Evolutionary conservation across 768 basidiomycete species (phyloP).

Genomic region (Auriscalpium microsporum): DNA sequence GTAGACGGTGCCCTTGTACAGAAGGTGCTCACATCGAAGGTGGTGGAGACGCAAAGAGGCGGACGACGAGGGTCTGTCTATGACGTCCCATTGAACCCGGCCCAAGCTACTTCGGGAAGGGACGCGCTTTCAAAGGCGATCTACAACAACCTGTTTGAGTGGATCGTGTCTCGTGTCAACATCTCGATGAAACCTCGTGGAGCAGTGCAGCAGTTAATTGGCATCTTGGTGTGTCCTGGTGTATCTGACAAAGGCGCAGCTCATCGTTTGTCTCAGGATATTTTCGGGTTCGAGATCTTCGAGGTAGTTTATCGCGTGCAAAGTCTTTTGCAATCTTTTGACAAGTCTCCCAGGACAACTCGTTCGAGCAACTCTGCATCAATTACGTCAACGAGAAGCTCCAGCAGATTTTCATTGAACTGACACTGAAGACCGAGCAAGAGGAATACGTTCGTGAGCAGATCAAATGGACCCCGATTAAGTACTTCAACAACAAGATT

Average conservation of each 20-base stretch:
- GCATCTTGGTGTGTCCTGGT: constrained; percentile 62
- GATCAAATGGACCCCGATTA: constrained; percentile 99
- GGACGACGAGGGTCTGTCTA: constrained; percentile 94
- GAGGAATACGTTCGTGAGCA: constrained; percentile 98
- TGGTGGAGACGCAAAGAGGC: constrained; percentile 89
- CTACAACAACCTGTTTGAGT: constrained; percentile 98
- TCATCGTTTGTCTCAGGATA: constrained; percentile 51
- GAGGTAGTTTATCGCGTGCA: constrained; percentile 40
- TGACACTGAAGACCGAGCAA: constrained; percentile 97
- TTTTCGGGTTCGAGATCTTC: constrained; percentile 99
- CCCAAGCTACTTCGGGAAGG: constrained; percentile 81
- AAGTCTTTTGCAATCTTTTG: background rate
- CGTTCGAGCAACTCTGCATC: constrained; percentile 97
- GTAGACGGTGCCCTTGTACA: constrained; percentile 69
- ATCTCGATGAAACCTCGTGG: constrained; percentile 88
- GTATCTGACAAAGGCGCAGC: background rate
- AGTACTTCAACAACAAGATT: constrained; percentile 97
- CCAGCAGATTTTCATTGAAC: constrained; percentile 98
- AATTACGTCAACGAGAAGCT: constrained; percentile 99
- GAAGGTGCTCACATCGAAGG: constrained; percentile 76
- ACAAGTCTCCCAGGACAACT: constrained; percentile 60
- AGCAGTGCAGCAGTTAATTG: constrained; percentile 72
- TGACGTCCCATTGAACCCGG: constrained; percentile 88
- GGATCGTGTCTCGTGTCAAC: constrained; percentile 97
- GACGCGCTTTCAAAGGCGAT: constrained; percentile 94